Conservation (phyloP, 176 grass and related monocot species). For the Elaeis guineensis region DNA sequence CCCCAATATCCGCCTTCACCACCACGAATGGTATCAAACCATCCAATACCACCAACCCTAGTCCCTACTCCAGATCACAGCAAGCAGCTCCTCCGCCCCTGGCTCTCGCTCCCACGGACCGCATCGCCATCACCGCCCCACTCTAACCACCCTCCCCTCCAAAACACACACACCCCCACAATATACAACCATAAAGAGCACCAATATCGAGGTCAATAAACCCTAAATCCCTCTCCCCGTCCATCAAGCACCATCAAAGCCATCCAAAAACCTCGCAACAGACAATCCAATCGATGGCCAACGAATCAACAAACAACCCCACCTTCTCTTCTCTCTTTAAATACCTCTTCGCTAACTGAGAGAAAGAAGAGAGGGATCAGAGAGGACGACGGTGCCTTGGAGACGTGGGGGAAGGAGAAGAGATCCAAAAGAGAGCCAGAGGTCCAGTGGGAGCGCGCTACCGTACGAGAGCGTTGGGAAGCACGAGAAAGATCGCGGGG, state of each 20-base stretch:
- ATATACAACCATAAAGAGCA: too few species aligned
- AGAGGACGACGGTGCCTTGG: background rate
- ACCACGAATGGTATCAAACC: background rate
- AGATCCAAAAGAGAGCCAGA: constrained; percentile 1
- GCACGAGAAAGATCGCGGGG: constrained; percentile 28
- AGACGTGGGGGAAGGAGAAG: background rate
- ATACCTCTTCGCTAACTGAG: too few species aligned
- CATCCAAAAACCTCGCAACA: too few species aligned
- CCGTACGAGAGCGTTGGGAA: constrained; percentile 3
- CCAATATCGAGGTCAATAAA: too few species aligned
- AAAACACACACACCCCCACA: too few species aligned
- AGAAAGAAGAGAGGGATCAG: too few species aligned
- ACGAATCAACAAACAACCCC: too few species aligned
- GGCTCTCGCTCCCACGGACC: background rate
- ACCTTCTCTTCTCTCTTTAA: too few species aligned
- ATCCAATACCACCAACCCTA: background rate
- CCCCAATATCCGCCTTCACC: constrained; percentile 18
- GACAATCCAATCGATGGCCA: too few species aligned
- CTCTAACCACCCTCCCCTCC: constrained; percentile 8
- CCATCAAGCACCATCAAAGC: too few species aligned
- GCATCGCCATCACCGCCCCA: constrained; percentile 2
- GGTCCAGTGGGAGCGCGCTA: background rate
- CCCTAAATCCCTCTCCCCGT: too few species aligned
- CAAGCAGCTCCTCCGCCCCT: constrained; percentile 1
- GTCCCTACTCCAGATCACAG: constrained; percentile 9